Conservation (phyloP, 352 stramenopile genomes). For the Globisporangium lucens region DNA sequence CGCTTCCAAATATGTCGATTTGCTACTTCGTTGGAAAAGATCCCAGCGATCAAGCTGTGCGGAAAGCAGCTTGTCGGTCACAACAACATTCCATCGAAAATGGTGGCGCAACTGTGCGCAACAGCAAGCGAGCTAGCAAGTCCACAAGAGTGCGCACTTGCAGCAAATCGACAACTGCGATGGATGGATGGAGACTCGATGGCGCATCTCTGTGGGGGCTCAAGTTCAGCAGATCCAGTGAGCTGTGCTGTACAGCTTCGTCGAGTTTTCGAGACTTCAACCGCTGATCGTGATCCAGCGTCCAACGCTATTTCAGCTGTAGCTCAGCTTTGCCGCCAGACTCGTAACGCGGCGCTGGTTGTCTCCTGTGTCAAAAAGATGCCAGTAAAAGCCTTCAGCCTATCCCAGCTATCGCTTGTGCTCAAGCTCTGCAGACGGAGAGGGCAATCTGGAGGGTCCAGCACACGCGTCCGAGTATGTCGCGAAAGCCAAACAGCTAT, state of each 20-base stretch:
- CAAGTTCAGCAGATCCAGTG: slow-evolving; percentile 24
- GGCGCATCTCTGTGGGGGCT: slow-evolving; percentile 30
- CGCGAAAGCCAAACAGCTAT: slow-evolving; percentile 9
- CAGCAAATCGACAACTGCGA: slow-evolving; percentile 35
- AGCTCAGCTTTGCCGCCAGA: slow-evolving; percentile 25
- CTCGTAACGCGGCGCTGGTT: slow-evolving; percentile 22
- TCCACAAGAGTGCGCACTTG: slow-evolving; percentile 42
- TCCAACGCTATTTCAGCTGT: slow-evolving; percentile 1
- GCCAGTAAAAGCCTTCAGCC: slow-evolving; percentile 20
- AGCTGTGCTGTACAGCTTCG: slow-evolving; percentile 31
- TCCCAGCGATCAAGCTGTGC: slow-evolving; percentile 24
- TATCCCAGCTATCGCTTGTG: slow-evolving; percentile 27
- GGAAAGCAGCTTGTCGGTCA: slow-evolving; percentile 21
- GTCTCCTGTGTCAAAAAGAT: slow-evolving; percentile 29
- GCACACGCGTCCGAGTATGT: slow-evolving; percentile 10
- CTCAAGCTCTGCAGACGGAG: slow-evolving; percentile 3
- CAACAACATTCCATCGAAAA: slow-evolving; percentile 16
- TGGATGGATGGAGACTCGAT: slow-evolving; percentile 44
- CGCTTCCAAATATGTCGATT: slow-evolving; percentile 31
- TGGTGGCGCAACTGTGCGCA: slow-evolving; percentile 35
- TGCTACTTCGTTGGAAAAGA: slow-evolving; percentile 11
- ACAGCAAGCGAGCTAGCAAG: neutral
- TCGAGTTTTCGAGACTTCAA: neutral
- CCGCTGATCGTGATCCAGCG: neutral
- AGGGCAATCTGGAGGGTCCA: neutral